Conservation (phyloP, 306 rosid genomes). For the Cicer cuneatum region DNA sequence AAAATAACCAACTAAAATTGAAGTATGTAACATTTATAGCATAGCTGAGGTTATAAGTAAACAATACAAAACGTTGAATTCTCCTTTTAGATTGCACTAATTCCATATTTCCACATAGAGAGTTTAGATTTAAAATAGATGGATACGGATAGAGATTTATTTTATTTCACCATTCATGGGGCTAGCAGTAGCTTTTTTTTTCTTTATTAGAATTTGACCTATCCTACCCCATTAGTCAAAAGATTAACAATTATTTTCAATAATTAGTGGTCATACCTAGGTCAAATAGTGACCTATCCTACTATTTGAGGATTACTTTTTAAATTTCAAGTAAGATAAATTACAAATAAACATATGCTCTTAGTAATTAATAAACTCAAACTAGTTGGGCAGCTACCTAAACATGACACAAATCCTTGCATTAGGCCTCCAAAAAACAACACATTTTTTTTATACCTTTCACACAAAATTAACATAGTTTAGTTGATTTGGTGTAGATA, state of each 20-base stretch:
- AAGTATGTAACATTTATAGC: background rate
- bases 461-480: no score
- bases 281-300: slow-evolving; percentile 41
- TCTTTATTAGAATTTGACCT: slow-evolving; percentile 47
- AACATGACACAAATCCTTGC: no score
- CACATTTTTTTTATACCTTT: no score
- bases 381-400: no score
- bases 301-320: background rate
- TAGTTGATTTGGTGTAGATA: no score
- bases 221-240: slow-evolving; percentile 20
- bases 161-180: slow-evolving; percentile 22
- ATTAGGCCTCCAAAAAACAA: no score
- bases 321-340: background rate
- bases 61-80: slow-evolving; percentile 33
- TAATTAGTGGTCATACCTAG: slow-evolving; percentile 8
- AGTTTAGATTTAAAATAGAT: slow-evolving; percentile 31
- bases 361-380: background rate
- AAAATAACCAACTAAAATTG: no score
- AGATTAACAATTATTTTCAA: slow-evolving; percentile 20
- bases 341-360: background rate
- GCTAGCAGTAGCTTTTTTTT: slow-evolving; percentile 45
- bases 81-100: slow-evolving; percentile 6
- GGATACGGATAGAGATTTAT: background rate
- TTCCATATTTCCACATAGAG: background rate
- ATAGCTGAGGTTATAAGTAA: background rate